A percentile compares a stretch with the other conserved stretches of the same genome.
Conservation (phyloP, 2,329 filamentous ascomycete species). For the Tolypocladium endophyticum region DNA sequence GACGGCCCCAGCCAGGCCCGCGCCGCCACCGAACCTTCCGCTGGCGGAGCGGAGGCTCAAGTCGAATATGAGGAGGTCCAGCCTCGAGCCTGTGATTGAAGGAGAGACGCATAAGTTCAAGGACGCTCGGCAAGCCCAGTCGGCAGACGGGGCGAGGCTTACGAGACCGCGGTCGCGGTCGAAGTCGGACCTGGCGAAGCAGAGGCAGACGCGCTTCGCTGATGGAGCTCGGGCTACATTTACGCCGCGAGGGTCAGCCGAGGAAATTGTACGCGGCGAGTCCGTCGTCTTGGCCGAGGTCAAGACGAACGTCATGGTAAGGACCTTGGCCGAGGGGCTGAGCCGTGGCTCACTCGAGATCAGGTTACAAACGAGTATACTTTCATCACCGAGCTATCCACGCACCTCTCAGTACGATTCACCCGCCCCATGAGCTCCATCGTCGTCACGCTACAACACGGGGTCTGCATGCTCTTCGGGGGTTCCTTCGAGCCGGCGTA, state of each 20-base stretch:
- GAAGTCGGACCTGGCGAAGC: not conserved
- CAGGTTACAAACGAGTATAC: constrained; percentile 67
- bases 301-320: constrained; percentile 21
- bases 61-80: constrained; percentile 8
- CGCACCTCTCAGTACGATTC: constrained; percentile 64
- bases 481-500: constrained; percentile 74
- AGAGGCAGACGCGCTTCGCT: not conserved
- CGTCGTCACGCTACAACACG: constrained; percentile 66
- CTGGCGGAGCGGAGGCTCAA: constrained; percentile 9
- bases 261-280: constrained; percentile 39
- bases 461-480: constrained; percentile 62
- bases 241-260: constrained; percentile 14
- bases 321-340: not conserved
- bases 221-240: constrained; percentile 2
- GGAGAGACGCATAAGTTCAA: constrained; percentile 10
- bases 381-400: constrained; percentile 63
- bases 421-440: constrained; percentile 64
- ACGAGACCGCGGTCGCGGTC: constrained; percentile 1
- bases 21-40: not conserved
- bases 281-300: constrained; percentile 47
- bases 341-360: not conserved
- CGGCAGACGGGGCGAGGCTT: constrained; percentile 3
- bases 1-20: not conserved
- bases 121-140: constrained; percentile 6
- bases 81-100: constrained; percentile 19